These are phyloP conservation scores for Cryomyces minteri DNA, from an alignment of 495 filamentous ascomycete genomes.

Conservation along the genomic window DNA sequence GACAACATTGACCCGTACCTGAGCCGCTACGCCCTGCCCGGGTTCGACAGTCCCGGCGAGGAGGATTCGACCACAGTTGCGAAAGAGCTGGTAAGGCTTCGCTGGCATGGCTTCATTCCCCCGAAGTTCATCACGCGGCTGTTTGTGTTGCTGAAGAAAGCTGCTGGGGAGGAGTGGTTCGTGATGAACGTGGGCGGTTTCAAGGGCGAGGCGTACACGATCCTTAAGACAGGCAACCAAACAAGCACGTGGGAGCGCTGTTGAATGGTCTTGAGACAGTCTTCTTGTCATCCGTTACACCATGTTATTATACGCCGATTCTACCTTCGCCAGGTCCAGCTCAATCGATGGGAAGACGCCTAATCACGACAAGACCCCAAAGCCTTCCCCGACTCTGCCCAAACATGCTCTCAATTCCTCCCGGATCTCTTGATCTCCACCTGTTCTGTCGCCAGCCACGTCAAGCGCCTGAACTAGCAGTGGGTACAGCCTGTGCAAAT, in stretches of 20 bases:
- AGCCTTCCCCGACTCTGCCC: conserved; percentile 45
- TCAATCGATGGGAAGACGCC: neutral
- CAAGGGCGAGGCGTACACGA: conserved; percentile 8
- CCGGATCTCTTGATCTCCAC: conserved; percentile 42
- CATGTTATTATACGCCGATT: neutral
- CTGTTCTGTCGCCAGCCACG: no score
- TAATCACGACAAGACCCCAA: conserved; percentile 25
- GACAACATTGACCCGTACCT: conserved; percentile 69
- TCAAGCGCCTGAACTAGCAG: conserved; percentile 52
- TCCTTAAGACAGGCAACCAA: conserved; percentile 2
- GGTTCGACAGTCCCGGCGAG: conserved; percentile 10
- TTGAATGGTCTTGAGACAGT: neutral
- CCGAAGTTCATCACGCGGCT: conserved; percentile 11
- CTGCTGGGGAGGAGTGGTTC: conserved; percentile 13
- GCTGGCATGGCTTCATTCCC: conserved; percentile 19
- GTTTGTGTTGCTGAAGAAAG: conserved; percentile 10
- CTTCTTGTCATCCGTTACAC: neutral
- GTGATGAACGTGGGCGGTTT: conserved; percentile 14
- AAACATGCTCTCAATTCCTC: conserved; percentile 37
- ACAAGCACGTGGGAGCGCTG: conserved; percentile 10
- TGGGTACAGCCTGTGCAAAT: conserved; percentile 67
- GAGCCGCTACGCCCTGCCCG: conserved; percentile 57
- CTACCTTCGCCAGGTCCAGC: neutral
- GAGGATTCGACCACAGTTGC: neutral
- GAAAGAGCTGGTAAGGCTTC: conserved; percentile 10